Base-by-base conservation (phyloP, 768 basidiomycete species). In the Boletus rubescentipes region DNA sequence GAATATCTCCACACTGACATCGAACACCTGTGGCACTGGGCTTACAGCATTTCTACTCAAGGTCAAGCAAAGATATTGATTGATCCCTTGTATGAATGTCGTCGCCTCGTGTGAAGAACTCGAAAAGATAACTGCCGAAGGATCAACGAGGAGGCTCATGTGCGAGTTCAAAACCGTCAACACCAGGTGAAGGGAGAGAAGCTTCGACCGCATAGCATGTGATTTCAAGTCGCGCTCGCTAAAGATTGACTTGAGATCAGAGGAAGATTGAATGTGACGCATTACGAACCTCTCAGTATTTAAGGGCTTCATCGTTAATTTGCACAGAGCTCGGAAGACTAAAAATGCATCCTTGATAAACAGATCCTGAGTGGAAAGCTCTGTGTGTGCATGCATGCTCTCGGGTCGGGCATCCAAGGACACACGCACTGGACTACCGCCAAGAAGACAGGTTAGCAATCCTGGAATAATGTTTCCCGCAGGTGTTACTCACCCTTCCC, bases 271-370 rank as follows among this genome's bases (percentile, higher is more conserved):
- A 16, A 37, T 12, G 12, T 37, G 29, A 14, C 18, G 9, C 15
- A 23, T 9, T 9, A 66, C 82, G 46, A 43, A 94, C 95, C 92
- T 96, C 73, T 99, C 97, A 6, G 82, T 84, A 62, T 92, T 91
- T 43, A 99, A 75, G 11, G 95, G 91, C 70, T 98, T 98, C 95
- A 98, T 98, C 9, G 93, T 95, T 59, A 98, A 76, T 68, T 98
- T 98, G 77, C 97, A 98, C 11, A 99, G 77, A 0, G 97, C 95
- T 42, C 97, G 82, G 73, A 98, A 96, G 35, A 99, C 96, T 56
- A 99, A 81, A 77, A 98, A 99, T 0, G 97, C 94, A 66, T 99
- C 97, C 68, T 98, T 98, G 67, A 97, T 81, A 69, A 94, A 96
- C 51, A 98, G 73, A 61, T 99, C 96, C 48, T 90, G 85, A n/a